phyloP scores from a whole-genome alignment of 2,329 filamentous ascomycete species.

The Rhexocercosporidium sp. region DNA sequence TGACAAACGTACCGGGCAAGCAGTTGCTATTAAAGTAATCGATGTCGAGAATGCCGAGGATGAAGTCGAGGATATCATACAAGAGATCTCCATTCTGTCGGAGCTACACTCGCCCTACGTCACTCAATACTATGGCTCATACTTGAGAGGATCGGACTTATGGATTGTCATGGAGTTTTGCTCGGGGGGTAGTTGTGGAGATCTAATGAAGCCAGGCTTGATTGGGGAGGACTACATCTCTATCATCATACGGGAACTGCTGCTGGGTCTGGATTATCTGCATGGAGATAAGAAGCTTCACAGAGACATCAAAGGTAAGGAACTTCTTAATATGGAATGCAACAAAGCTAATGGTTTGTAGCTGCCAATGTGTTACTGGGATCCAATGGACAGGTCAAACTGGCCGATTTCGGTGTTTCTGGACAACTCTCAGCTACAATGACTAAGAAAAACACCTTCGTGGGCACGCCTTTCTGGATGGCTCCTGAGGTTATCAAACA shows the following conservation, averaged over 20 bases:
- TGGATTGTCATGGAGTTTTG: slow-evolving; percentile 99
- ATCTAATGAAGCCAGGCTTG: slow-evolving; percentile 90
- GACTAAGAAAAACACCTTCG: slow-evolving; percentile 99
- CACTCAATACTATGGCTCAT: slow-evolving; percentile 97
- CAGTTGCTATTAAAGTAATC: slow-evolving; percentile 98
- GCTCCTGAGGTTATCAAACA: slow-evolving; percentile 98
- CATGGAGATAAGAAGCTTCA: slow-evolving; percentile 96
- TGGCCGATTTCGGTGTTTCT: slow-evolving; percentile 96
- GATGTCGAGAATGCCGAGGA: slow-evolving; percentile 99
- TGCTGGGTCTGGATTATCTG: slow-evolving; percentile 89
- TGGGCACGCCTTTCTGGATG: slow-evolving; percentile 99
- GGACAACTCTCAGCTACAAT: slow-evolving; percentile 96
- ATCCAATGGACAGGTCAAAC: slow-evolving; percentile 91
- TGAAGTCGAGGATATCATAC: slow-evolving; percentile 98
- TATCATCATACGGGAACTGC: slow-evolving; percentile 88
- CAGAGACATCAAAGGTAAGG: slow-evolving; percentile 88
- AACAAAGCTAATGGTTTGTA: slow-evolving; percentile 44
- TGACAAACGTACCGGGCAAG: slow-evolving; percentile 89
- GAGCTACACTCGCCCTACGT: slow-evolving; percentile 96
- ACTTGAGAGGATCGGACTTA: slow-evolving; percentile 91
- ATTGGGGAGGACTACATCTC: slow-evolving; percentile 96
- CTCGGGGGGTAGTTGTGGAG: slow-evolving; percentile 93
- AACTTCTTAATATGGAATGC: neutral
- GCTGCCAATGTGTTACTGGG: slow-evolving; percentile 92
- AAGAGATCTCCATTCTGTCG: slow-evolving; percentile 96